A percentile compares a stretch with the other conserved stretches of the same genome.
Evolutionary conservation across 371 early-diverging fungal species (phyloP).

Genomic region (Rhizopus arrhizus): DNA sequence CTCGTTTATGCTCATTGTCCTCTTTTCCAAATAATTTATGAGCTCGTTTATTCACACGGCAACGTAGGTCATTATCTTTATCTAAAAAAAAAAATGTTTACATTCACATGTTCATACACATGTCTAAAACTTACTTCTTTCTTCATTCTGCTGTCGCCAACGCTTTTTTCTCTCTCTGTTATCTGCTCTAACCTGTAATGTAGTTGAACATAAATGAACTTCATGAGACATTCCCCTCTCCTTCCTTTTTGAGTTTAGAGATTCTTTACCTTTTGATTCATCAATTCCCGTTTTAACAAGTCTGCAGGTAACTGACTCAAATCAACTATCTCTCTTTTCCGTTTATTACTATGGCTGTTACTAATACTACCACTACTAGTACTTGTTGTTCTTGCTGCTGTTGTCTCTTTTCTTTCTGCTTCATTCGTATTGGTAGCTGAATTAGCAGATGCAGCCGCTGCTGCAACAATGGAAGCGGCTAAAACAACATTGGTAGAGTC

Average conservation of each 20-base stretch:
- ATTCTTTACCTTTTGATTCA: slow-evolving; percentile 50
- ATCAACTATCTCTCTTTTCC: slow-evolving; percentile 2
- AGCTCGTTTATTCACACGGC: slow-evolving; percentile 71
- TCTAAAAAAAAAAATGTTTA: slow-evolving; percentile 32
- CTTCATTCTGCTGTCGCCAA: slow-evolving; percentile 76
- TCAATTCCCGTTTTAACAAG: slow-evolving; percentile 42
- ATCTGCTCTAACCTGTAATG: slow-evolving; percentile 61
- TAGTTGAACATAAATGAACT: background rate
- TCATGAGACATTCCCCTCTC: background rate
- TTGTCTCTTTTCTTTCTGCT: background rate
- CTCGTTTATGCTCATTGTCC: slow-evolving; percentile 54
- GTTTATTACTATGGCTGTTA: background rate
- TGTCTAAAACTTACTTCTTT: slow-evolving; percentile 58
- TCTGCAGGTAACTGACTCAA: slow-evolving; percentile 39
- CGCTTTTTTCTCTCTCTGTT: slow-evolving; percentile 76
- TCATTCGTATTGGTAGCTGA: background rate
- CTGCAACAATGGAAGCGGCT: slow-evolving; percentile 11
- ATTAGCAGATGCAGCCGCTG: slow-evolving; percentile 11
- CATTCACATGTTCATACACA: background rate
- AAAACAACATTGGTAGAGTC: slow-evolving; percentile 7
- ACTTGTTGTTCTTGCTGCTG: background rate
- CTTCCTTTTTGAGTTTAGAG: background rate
- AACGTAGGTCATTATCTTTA: slow-evolving; percentile 71
- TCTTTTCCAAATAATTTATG: slow-evolving; percentile 61
- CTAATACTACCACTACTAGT: background rate